phyloP scores from a whole-genome alignment of 2,329 filamentous ascomycete genomes.

The Curvularia sp. region DNA sequence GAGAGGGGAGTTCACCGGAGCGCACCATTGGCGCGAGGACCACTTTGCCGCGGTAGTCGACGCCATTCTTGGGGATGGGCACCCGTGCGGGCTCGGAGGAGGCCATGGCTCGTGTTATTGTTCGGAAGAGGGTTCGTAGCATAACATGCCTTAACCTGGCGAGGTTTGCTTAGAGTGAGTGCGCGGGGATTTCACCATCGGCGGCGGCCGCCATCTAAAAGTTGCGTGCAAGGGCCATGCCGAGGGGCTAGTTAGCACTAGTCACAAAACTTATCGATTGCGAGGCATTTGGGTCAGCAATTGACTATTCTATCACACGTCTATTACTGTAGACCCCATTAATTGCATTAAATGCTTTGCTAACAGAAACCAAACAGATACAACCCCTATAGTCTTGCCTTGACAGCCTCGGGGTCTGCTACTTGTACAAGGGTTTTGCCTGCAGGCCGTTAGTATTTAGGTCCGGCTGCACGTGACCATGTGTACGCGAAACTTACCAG shows the following conservation, averaged over 20 bases:
- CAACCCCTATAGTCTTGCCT: constrained; percentile 42
- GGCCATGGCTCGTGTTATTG: constrained; percentile 43
- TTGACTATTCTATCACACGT: not conserved
- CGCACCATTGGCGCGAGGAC: constrained; percentile 98
- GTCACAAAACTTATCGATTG: constrained; percentile 1
- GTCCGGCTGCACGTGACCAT: not conserved
- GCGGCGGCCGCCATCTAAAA: constrained; percentile 15
- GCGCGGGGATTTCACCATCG: constrained; percentile 5
- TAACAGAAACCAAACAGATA: not conserved
- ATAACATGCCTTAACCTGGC: constrained; percentile 44
- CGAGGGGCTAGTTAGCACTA: constrained; percentile 12
- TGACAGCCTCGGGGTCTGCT: constrained; percentile 51
- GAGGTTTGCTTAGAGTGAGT: constrained; percentile 3
- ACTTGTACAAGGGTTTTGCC: constrained; percentile 61
- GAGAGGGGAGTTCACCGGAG: constrained; percentile 91
- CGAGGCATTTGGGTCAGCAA: no score
- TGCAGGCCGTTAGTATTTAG: constrained; percentile 45
- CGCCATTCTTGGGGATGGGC: constrained; percentile 83
- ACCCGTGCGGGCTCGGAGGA: constrained; percentile 62
- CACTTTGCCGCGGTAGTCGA: constrained; percentile 92
- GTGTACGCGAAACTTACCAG: constrained; percentile 59
- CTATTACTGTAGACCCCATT: not conserved
- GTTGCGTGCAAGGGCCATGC: constrained; percentile 18
- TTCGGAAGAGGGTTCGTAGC: constrained; percentile 45
- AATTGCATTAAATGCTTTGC: not conserved